These are phyloP conservation scores for Fusarium nelsonii DNA, from an alignment of 2,329 filamentous ascomycete species.

Conservation along the genomic window DNA sequence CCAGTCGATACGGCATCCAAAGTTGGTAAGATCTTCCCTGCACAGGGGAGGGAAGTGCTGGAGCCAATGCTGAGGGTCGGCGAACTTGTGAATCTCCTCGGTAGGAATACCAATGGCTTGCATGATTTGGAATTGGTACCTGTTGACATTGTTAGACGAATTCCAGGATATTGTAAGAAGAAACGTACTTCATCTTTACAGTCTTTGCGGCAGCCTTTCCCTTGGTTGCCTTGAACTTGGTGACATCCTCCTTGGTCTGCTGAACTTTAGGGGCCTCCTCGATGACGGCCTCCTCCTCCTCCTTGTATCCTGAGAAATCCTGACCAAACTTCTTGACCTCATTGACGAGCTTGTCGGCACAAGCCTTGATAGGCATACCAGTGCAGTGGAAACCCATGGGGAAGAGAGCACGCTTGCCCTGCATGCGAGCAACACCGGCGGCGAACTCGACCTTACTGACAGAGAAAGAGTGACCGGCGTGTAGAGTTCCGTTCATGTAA, in stretches of 20 bases:
- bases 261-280: slow-evolving; percentile 68
- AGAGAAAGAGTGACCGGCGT: slow-evolving; percentile 93
- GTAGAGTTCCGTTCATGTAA: slow-evolving; percentile 89
- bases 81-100: slow-evolving; percentile 92
- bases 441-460: slow-evolving; percentile 94
- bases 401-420: slow-evolving; percentile 87
- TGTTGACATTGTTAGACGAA: not conserved
- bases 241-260: slow-evolving; percentile 81
- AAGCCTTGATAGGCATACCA: slow-evolving; percentile 98
- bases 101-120: slow-evolving; percentile 86
- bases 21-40: slow-evolving; percentile 81
- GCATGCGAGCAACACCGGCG: slow-evolving; percentile 87
- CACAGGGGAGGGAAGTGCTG: slow-evolving; percentile 78
- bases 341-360: slow-evolving; percentile 91
- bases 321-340: slow-evolving; percentile 91
- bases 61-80: slow-evolving; percentile 92
- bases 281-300: slow-evolving; percentile 67
- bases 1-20: slow-evolving; percentile 94
- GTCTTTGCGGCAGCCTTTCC: slow-evolving; percentile 91
- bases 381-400: slow-evolving; percentile 94
- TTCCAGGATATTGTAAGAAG: not conserved
- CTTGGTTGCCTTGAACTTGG: slow-evolving; percentile 94
- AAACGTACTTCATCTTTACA: slow-evolving; percentile 78
- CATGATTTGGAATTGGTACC: slow-evolving; percentile 95
- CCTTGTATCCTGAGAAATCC: slow-evolving; percentile 83